Evolutionary conservation across 441 rosid genomes (phyloP).

Genomic region (Brassica hybrid): DNA sequence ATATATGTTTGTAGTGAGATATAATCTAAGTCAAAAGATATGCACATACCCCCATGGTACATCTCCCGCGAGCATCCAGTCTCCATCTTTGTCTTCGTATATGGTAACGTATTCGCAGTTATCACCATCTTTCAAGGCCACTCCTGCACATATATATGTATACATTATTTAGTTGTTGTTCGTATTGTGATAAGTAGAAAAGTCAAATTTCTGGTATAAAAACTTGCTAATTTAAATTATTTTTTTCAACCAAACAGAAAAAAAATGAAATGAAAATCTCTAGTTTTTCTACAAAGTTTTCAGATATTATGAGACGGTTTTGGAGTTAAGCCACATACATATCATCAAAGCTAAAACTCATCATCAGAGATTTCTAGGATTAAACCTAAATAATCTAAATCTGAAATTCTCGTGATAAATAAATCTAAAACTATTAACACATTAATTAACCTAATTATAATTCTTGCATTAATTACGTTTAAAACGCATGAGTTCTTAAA

Average conservation of each 20-base stretch:
- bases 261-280: too few relatives aligned
- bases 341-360: conserved; percentile 1
- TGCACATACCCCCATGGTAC: conserved; percentile 83
- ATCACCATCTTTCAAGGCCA: conserved; percentile 70
- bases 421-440: not conserved
- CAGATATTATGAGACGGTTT: not conserved
- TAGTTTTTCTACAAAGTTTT: too few relatives aligned
- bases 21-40: not conserved
- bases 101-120: conserved; percentile 72
- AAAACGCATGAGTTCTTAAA: not conserved
- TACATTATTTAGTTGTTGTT: not conserved
- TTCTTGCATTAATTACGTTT: conserved; percentile 15
- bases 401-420: not conserved
- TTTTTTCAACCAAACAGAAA: too few relatives aligned
- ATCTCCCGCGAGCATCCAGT: conserved; percentile 91
- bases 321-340: not conserved
- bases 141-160: conserved; percentile 46
- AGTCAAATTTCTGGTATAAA: not conserved
- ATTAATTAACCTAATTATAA: not conserved
- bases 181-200: not conserved
- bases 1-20: not conserved
- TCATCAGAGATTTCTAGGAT: conserved; percentile 9
- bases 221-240: too few relatives aligned
- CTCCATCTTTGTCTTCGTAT: conserved; percentile 88
- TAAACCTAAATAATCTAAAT: not conserved